Percentiles rank a stretch among this genome's conserved stretches.
Conservation (phyloP, 768 basidiomycete genomes). For the Megacollybia marginata region DNA sequence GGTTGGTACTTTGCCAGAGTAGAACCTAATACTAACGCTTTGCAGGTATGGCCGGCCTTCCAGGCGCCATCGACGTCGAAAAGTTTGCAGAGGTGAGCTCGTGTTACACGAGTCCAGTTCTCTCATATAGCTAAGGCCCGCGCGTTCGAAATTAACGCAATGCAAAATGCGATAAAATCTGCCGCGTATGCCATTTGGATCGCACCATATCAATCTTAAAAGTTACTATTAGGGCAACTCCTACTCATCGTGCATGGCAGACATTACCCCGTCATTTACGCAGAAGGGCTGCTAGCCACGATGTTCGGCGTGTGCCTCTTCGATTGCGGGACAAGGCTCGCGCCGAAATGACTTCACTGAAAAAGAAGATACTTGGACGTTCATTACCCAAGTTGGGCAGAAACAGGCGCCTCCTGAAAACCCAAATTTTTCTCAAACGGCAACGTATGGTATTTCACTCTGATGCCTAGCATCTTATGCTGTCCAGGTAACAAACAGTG, state of each 20-base stretch:
- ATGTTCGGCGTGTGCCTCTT: slow-evolving; percentile 85
- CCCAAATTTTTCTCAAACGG: slow-evolving; percentile 56
- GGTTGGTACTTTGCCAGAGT: background rate
- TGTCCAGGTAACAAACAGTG: slow-evolving; percentile 73
- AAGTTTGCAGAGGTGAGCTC: slow-evolving; percentile 70
- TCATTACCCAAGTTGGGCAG: slow-evolving; percentile 46
- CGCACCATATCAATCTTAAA: background rate
- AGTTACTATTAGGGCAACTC: slow-evolving; percentile 39
- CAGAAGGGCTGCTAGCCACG: slow-evolving; percentile 90
- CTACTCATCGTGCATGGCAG: slow-evolving; percentile 86
- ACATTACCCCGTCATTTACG: slow-evolving; percentile 87
- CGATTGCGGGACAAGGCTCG: slow-evolving; percentile 75
- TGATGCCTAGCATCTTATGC: background rate
- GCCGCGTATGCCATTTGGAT: slow-evolving; percentile 43
- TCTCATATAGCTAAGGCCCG: slow-evolving; percentile 48
- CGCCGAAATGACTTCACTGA: slow-evolving; percentile 53
- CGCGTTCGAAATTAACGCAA: slow-evolving; percentile 83
- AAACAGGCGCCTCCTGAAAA: slow-evolving; percentile 45
- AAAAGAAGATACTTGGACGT: background rate
- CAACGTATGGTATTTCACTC: slow-evolving; percentile 47
- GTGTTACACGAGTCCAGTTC: background rate
- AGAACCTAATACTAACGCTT: background rate
- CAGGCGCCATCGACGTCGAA: slow-evolving; percentile 77
- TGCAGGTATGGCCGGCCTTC: slow-evolving; percentile 53
- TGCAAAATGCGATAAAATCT: slow-evolving; percentile 80